Evolutionary conservation across 2,329 filamentous ascomycete species (phyloP), one percentile per base, ranked within the genome.

Genomic region (Hypoxylon rubiginosum): DNA sequence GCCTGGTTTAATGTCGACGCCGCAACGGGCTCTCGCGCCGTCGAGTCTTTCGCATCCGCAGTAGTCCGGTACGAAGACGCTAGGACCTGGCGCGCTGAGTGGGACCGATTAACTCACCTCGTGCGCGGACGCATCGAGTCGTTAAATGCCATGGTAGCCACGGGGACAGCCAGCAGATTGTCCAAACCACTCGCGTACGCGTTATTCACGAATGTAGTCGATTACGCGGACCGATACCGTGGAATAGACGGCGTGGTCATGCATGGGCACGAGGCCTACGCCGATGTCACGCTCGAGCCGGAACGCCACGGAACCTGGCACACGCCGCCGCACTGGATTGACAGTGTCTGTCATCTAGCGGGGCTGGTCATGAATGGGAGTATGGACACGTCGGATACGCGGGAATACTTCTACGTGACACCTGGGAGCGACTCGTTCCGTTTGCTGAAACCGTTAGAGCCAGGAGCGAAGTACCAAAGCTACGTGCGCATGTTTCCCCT

Each of bases 161-260:
- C 81, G 41, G 90, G 90, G 41, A 83, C 84, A 60, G 89, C 90
- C 26, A 89, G 90, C 79, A 90, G 90, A 77, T 85, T 93, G 61
- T 86, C 90, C 58, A 86, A 89, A 30, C 89, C 89, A 48, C 86
- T 92, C 80, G 89, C 90, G 11, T 94, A 94, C 85, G 92, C 92
- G 79, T 84, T 86, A 0, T 85, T 86, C 73, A 74, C 73, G 4
- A 81, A 82, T 28, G 75, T 88, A 2, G 85, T 87, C 3, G 83
- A 86, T 69, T 88, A 87, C 66, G 78, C 79, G 9, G 73, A 74
- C 9, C 79, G 78, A 49, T 88, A 85, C 73, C 81, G 81, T 41
- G 85, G 84, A 15, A 86, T 88, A 76, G 80, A 86, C 28, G 83
- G 86, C 62, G 84, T 88, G 1, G 80, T 86, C 19, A 76, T 88